Evolutionary conservation across 2,329 filamentous ascomycete genomes (phyloP).

Genomic region (Fusarium buharicum): DNA sequence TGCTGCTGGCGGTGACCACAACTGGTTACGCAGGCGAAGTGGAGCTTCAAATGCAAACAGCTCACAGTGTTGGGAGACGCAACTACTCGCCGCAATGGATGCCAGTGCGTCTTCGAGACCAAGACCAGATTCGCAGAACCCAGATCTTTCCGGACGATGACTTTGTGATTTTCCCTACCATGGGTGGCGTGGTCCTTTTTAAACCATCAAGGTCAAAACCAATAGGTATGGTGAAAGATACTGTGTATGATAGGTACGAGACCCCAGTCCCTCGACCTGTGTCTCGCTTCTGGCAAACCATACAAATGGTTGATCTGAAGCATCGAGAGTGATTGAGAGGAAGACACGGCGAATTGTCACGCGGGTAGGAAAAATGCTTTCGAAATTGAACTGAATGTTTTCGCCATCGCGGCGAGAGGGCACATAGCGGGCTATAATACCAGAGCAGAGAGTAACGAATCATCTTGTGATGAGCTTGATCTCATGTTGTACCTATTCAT

Average conservation of each 20-base stretch:
- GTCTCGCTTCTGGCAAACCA: background rate
- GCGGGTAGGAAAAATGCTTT: background rate
- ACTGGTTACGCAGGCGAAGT: background rate
- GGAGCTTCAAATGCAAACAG: background rate
- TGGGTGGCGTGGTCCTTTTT: constrained; percentile 18
- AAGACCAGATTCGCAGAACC: background rate
- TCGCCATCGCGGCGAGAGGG: too few relatives aligned
- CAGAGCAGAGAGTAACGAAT: too few relatives aligned
- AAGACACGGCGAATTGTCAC: too few relatives aligned
- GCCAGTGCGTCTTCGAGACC: background rate
- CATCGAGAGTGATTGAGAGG: background rate
- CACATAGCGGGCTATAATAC: too few relatives aligned
- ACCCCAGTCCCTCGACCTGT: background rate
- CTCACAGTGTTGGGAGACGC: constrained; percentile 8
- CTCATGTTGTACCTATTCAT: too few relatives aligned
- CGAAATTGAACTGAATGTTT: too few relatives aligned
- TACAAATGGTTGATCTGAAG: background rate
- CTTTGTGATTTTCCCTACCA: constrained; percentile 25
- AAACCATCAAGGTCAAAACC: background rate
- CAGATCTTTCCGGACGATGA: constrained; percentile 34
- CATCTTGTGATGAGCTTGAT: too few relatives aligned
- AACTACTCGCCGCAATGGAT: background rate
- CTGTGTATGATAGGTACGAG: background rate
- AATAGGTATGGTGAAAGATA: background rate
- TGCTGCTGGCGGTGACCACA: constrained; percentile 8